Base-by-base conservation (phyloP, 495 filamentous ascomycete species). In the Neurospora sp. region DNA sequence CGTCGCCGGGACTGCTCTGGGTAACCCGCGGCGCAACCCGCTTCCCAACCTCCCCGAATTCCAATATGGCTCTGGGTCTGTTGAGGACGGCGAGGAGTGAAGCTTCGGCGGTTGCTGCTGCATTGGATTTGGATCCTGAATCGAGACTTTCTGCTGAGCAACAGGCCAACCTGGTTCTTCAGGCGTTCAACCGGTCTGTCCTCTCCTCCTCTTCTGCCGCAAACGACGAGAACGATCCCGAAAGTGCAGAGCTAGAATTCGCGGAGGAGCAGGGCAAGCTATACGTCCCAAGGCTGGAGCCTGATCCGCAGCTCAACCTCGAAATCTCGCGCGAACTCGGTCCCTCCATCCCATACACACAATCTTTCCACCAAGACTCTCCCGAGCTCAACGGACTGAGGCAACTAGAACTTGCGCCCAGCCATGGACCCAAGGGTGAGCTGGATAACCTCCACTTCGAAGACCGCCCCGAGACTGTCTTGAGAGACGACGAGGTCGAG, bases 1-100 rank as follows among this genome's bases (percentile, higher is more conserved):
- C n/a, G 23, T 74, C 82, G 0, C 72, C 75, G 0, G 82, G 83
- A 3, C 70, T 85, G 23, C 37, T 85, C 41, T 84, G 83, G 83
- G 80, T 84, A 14, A 84, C 83, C 38, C 79, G 77, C 23, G 82
- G 84, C 18, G 82, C 82, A n/a, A 81, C 77, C 5, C 79, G 80
- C 14, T 79, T 80, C 72, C 72, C 79, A 39, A 79, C 75, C 12
- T 78, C 74, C 2, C 83, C 84, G 27, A 77, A 80, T 16, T 74
- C 75, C 35, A 83, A 79, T 74, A 80, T 84, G 79, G 79, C 80
- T 27, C 72, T 82, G 18, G 83, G 83, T 31, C 49, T 84, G 31
- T 72, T 83, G n/a, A 79, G 83, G 23, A 82, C 82, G 16, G 79
- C 78, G 14, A 80, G 82, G 39, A 83, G 81, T n/a, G 83, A 84